Conservation (phyloP, 73 alveolate species). For the Paramecium sonneborni region DNA sequence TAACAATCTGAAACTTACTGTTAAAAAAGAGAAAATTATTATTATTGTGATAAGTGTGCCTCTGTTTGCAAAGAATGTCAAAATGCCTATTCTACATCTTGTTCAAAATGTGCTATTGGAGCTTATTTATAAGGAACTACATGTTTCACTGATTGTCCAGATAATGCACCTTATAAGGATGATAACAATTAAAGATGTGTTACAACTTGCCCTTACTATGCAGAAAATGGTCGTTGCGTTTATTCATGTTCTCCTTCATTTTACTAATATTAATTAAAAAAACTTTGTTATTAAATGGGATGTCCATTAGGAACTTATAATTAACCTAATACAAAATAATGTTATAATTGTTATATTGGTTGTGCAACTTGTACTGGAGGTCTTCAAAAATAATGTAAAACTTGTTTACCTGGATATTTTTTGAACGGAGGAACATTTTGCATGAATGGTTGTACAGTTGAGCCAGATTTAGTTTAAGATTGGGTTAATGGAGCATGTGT, state of each 20-base stretch:
- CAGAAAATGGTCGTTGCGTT: neutral
- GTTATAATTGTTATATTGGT: neutral
- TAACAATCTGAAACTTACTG: neutral
- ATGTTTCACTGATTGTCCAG: neutral
- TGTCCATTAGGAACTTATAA: slow-evolving; percentile 10
- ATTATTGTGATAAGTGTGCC: neutral
- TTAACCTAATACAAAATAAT: neutral
- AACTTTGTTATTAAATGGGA: neutral
- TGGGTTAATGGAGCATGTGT: neutral
- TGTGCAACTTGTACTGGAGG: neutral
- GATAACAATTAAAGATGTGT: neutral
- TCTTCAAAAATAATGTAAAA: neutral
- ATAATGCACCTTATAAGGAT: neutral
- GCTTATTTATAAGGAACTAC: neutral
- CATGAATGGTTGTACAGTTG: neutral
- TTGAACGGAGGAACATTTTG: neutral
- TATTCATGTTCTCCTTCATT: neutral
- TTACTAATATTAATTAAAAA: neutral
- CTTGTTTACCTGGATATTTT: neutral
- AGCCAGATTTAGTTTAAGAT: neutral
- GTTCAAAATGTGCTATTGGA: neutral
- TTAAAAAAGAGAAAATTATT: neutral
- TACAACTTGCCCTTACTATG: neutral
- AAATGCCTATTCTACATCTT: neutral
- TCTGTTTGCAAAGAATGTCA: neutral